Evolutionary conservation across 2,329 filamentous ascomycete genomes (phyloP).

Genomic region (Rhynchosporium agropyri): DNA sequence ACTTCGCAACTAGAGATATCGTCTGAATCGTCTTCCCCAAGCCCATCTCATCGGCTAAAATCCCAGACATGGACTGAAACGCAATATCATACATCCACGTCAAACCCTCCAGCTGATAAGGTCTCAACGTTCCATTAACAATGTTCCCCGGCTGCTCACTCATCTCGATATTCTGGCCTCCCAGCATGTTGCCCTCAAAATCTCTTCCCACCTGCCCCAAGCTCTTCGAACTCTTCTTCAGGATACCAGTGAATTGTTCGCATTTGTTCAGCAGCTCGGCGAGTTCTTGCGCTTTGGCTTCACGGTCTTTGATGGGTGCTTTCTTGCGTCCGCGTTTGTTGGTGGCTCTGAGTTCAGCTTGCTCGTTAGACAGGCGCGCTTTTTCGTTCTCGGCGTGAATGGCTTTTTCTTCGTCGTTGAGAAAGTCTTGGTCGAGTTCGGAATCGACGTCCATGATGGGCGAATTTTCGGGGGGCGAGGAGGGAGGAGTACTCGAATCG

Average conservation of each 20-base stretch:
- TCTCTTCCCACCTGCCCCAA: constrained; percentile 63
- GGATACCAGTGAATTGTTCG: constrained; percentile 62
- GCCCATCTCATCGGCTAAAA: constrained; percentile 65
- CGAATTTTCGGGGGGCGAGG: constrained; percentile 32
- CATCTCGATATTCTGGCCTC: constrained; percentile 71
- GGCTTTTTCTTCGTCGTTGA: constrained; percentile 37
- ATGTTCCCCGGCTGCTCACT: constrained; percentile 85
- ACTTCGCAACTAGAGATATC: constrained; percentile 64
- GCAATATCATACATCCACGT: constrained; percentile 80
- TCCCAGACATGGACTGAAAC: constrained; percentile 66
- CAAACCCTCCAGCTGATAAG: constrained; percentile 90
- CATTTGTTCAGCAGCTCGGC: constrained; percentile 62
- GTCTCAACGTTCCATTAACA: constrained; percentile 85
- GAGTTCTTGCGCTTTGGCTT: constrained; percentile 60
- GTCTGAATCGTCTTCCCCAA: constrained; percentile 60
- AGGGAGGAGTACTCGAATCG: constrained; percentile 34
- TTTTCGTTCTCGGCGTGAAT: constrained; percentile 50
- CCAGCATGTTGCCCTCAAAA: constrained; percentile 60
- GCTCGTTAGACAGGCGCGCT: constrained; percentile 51
- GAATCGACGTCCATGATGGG: constrained; percentile 27
- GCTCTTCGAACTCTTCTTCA: constrained; percentile 62
- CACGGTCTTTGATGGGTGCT: constrained; percentile 51
- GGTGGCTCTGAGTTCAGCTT: constrained; percentile 42
- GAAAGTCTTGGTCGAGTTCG: constrained; percentile 26
- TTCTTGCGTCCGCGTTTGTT: constrained; percentile 35